Evolutionary conservation across 371 early-diverging fungal genomes (phyloP), one percentile per base, ranked within the genome.

Genomic region (Mucor plumbeus): DNA sequence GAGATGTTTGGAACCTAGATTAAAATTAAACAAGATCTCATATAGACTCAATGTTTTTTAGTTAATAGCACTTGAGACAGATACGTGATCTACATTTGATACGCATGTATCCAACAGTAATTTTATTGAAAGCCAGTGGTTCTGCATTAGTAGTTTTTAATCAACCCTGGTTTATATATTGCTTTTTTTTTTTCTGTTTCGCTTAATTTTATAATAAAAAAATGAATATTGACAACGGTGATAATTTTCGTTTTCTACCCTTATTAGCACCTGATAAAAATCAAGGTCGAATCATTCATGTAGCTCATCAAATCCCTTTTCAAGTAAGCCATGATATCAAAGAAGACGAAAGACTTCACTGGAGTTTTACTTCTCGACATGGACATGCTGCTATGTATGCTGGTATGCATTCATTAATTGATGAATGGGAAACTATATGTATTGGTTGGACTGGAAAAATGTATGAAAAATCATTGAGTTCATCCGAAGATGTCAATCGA

Each of bases 331-430:
- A 63, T 47, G 63, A 69, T n/a, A 54, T 62, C 21, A 59, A 55
- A 33, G 57, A 68, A 53, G 15, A 74, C 61, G 75, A 67, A 33
- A 59, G 64, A 69, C 13, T 59, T 13, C 43, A 63, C 85, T 80
- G 83, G 81, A 57, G 53, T 35, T 72, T 81, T 47, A 61, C 64
- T 26, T 74, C 77, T 35, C 82, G 94, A 33, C 78, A 86, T 8
- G 92, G 91, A 26, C 94, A 92, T 72, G 82, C 88, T 17, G 94
- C 94, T 34, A 87, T 94, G 79, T 92, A 90, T 66, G 80, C 89
- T 26, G 93, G 92, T 40, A 86, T 93, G 38, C 69, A 76, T 39
- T 87, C 90, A 0, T 73, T 92, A 9, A 56, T 53, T 15, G 75
- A 79, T 7, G 76, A 80, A 19, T 79, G 84, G 68, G 83, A 87